These are phyloP conservation scores for carrot (Daucus carota) DNA, from an alignment of 129 eudicot genomes.

Conservation along the genomic window DNA sequence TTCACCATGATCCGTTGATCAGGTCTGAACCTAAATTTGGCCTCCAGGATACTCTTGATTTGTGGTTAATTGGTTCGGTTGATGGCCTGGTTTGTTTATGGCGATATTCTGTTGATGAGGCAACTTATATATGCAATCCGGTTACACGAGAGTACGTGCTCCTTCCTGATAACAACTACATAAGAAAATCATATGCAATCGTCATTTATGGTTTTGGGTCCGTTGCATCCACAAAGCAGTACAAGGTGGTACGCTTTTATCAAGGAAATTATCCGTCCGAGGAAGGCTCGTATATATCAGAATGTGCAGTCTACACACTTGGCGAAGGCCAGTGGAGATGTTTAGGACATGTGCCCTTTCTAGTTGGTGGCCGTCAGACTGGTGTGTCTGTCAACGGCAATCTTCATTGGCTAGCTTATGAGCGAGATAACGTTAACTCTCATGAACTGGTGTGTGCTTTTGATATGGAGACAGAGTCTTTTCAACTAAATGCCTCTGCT, in stretches of 20 bases:
- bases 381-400: constrained; percentile 19
- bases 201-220: constrained; percentile 30
- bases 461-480: constrained; percentile 24
- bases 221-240: constrained; percentile 8
- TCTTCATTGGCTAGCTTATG: constrained; percentile 25
- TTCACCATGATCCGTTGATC: constrained; percentile 10
- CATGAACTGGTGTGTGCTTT: constrained; percentile 18
- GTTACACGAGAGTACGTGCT: constrained; percentile 24
- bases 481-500: constrained; percentile 16
- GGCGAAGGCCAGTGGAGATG: constrained; percentile 38
- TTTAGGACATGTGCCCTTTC: constrained; percentile 10
- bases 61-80: constrained; percentile 24
- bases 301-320: constrained; percentile 39
- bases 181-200: not conserved
- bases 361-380: not conserved
- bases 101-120: not conserved
- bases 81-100: constrained; percentile 40
- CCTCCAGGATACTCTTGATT: not conserved
- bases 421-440: not conserved
- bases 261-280: not conserved
- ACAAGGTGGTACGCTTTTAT: constrained; percentile 30
- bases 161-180: not conserved
- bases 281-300: not conserved
- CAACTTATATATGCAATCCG: constrained; percentile 28
- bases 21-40: not conserved